Evolutionary conservation across 225 moss, liverwort and hornwort species (phyloP).

Genomic region (Sphagnum contortum): DNA sequence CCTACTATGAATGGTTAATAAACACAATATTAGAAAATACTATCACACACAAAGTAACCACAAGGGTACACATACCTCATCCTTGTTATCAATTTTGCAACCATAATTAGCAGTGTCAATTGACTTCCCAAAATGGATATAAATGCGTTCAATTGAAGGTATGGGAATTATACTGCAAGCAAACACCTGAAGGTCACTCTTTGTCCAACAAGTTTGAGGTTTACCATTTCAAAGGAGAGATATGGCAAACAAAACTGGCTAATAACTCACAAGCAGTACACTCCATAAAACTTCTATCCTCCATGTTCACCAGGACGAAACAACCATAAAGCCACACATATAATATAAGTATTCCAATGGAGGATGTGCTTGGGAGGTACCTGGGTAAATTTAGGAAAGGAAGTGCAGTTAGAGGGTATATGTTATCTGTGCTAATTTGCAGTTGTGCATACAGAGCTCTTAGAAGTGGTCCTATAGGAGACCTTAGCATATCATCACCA

Average conservation of each 20-base stretch:
- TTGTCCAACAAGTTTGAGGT: background rate
- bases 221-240: no score
- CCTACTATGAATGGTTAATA: no score
- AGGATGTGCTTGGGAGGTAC: slow-evolving; percentile 12
- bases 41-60: no score
- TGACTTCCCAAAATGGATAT: slow-evolving; percentile 77
- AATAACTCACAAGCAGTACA: no score
- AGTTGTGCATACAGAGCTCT: slow-evolving; percentile 29
- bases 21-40: no score
- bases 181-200: background rate
- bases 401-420: slow-evolving; percentile 67
- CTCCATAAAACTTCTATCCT: no score
- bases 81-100: slow-evolving; percentile 37
- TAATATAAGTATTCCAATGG: no score
- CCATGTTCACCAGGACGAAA: no score
- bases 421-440: slow-evolving; percentile 40
- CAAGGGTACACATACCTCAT: slow-evolving; percentile 26
- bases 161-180: slow-evolving; percentile 62
- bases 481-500: slow-evolving; percentile 50
- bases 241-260: no score
- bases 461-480: slow-evolving; percentile 56
- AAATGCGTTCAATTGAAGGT: slow-evolving; percentile 75
- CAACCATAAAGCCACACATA: no score
- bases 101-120: slow-evolving; percentile 50
- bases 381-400: slow-evolving; percentile 73